Evolutionary conservation across 164 flowering plant genomes (phyloP).

Genomic region (Vitis labrusca): DNA sequence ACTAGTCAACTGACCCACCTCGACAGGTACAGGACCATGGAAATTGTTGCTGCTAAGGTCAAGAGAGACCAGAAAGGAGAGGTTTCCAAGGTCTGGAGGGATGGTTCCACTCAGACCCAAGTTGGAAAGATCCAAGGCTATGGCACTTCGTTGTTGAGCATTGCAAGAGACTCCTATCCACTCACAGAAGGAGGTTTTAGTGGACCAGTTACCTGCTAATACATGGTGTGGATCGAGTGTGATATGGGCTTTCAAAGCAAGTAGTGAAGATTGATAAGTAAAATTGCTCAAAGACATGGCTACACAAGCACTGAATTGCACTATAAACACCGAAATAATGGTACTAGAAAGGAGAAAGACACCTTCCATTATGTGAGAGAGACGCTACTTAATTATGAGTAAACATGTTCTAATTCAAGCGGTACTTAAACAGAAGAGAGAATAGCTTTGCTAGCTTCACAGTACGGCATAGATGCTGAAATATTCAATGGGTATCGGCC

Average conservation of each 20-base stretch:
- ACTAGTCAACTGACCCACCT: neutral
- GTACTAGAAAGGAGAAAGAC: too few relatives aligned
- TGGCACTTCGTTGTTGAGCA: slow-evolving; percentile 1
- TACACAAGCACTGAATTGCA: too few relatives aligned
- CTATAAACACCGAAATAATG: too few relatives aligned
- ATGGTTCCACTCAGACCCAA: slow-evolving; percentile 13
- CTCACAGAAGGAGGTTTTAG: neutral
- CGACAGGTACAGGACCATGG: neutral
- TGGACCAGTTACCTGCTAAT: neutral
- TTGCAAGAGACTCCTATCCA: slow-evolving; percentile 14
- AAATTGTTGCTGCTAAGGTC: slow-evolving; percentile 8
- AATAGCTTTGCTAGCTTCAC: too few relatives aligned
- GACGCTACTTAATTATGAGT: too few relatives aligned
- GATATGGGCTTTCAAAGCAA: neutral
- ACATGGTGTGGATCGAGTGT: neutral
- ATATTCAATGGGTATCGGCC: too few relatives aligned
- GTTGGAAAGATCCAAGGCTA: slow-evolving; percentile 1
- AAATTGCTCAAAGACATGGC: neutral
- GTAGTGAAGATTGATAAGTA: neutral
- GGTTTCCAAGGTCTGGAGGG: neutral
- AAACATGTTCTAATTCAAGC: too few relatives aligned
- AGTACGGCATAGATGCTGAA: too few relatives aligned
- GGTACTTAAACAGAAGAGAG: too few relatives aligned
- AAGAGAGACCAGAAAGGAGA: slow-evolving; percentile 8
- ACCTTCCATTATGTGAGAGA: too few relatives aligned